These are phyloP conservation scores for Phytophthora vignae DNA, from an alignment of 352 stramenopile species.

Conservation along the genomic window DNA sequence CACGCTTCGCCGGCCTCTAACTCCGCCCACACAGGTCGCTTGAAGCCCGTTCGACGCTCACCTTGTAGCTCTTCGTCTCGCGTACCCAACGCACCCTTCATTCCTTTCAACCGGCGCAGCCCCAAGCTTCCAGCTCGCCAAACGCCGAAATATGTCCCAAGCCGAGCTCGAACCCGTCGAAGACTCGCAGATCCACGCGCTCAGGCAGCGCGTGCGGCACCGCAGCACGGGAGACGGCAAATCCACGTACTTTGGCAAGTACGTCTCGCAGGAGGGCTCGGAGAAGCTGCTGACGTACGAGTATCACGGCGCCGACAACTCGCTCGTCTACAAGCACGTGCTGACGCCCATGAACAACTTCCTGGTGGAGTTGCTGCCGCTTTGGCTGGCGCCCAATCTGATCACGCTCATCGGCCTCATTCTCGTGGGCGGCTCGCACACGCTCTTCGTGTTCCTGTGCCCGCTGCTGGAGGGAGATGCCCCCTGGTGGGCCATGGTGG, in stretches of 20 bases:
- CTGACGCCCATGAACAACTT: slow-evolving; percentile 90
- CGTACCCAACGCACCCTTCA: not conserved
- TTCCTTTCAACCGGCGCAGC: not conserved
- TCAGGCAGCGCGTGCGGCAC: slow-evolving; percentile 79
- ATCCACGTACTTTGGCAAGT: slow-evolving; percentile 91
- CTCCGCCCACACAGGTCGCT: not conserved
- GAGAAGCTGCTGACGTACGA: slow-evolving; percentile 89
- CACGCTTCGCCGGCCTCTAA: not conserved
- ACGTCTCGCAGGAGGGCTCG: slow-evolving; percentile 85
- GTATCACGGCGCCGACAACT: slow-evolving; percentile 89
- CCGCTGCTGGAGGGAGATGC: slow-evolving; percentile 76
- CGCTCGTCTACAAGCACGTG: slow-evolving; percentile 88
- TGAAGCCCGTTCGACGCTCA: slow-evolving; percentile 4
- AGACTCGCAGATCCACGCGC: slow-evolving; percentile 43
- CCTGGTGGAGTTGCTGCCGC: slow-evolving; percentile 73
- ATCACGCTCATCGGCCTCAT: slow-evolving; percentile 84
- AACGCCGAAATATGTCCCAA: slow-evolving; percentile 26
- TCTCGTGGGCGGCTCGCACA: slow-evolving; percentile 67
- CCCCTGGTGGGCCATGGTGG: slow-evolving; percentile 74
- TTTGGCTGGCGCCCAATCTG: slow-evolving; percentile 87
- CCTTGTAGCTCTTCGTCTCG: slow-evolving; percentile 15
- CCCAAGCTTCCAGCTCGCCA: not conserved
- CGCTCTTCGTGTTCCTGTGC: slow-evolving; percentile 74
- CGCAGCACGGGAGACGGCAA: slow-evolving; percentile 76
- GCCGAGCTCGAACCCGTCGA: slow-evolving; percentile 24